Evolutionary conservation across 23 red algal genomes (phyloP).

Genomic region (Cyanidioschyzon merolae): DNA sequence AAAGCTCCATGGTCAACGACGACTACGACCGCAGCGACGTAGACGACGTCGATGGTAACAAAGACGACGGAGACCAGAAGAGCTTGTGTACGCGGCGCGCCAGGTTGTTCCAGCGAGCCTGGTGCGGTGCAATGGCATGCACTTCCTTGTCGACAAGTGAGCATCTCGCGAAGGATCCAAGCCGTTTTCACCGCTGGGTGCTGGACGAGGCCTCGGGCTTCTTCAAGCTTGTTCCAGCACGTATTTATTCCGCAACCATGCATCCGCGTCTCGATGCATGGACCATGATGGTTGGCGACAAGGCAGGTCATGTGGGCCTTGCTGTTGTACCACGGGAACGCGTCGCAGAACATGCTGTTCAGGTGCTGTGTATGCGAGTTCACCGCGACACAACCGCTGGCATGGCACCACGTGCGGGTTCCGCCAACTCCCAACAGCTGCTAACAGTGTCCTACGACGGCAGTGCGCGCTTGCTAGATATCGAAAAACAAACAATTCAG

Average conservation of each 20-base stretch:
- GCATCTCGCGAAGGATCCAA: background rate
- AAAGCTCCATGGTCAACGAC: background rate
- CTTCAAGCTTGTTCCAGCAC: background rate
- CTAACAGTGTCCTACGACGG: constrained; percentile 4
- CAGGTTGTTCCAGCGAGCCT: background rate
- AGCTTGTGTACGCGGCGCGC: background rate
- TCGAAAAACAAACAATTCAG: background rate
- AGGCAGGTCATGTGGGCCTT: background rate
- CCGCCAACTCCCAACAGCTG: background rate
- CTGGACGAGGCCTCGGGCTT: constrained; percentile 1
- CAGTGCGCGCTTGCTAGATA: constrained; percentile 3
- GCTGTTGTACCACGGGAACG: background rate
- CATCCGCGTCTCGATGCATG: background rate
- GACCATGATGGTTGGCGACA: background rate
- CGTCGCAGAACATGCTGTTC: background rate
- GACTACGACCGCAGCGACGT: background rate
- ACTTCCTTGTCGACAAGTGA: background rate
- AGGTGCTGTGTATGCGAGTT: background rate
- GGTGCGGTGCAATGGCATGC: background rate
- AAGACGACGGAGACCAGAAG: background rate
- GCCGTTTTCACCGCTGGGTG: background rate
- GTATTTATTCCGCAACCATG: background rate
- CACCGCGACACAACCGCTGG: background rate
- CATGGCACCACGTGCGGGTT: background rate
- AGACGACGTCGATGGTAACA: background rate